Evolutionary conservation across 2,329 filamentous ascomycete genomes (phyloP).

Genomic region (Fusarium sp.): DNA sequence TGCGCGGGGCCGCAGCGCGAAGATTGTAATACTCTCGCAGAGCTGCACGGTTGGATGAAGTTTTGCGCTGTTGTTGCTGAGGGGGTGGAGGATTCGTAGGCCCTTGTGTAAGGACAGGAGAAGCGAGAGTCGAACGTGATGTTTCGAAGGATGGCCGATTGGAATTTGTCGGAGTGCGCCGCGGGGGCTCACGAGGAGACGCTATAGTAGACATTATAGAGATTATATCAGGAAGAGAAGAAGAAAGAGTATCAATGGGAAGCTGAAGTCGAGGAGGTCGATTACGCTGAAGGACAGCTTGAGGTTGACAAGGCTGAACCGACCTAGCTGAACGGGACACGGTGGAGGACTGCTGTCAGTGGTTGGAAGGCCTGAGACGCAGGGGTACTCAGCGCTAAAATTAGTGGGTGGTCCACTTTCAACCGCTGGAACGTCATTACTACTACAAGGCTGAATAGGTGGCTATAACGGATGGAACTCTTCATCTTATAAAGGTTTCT

Average conservation of each 20-base stretch:
- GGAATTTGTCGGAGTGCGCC: conserved; percentile 75
- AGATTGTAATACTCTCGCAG: conserved; percentile 96
- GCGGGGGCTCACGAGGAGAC: conserved; percentile 69
- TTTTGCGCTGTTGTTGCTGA: conserved; percentile 49
- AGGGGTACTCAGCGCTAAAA: conserved; percentile 34
- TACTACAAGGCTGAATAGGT: conserved; percentile 32
- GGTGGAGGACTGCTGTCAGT: conserved; percentile 33
- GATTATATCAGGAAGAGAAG: neutral
- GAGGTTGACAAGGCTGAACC: conserved; percentile 31
- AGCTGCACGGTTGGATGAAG: conserved; percentile 79
- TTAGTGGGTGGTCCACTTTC: conserved; percentile 31
- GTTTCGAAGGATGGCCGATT: conserved; percentile 78
- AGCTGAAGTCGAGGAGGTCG: neutral
- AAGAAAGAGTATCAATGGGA: neutral
- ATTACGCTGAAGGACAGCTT: neutral
- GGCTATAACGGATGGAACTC: neutral
- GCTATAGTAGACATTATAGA: conserved; percentile 73
- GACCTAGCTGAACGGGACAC: conserved; percentile 28
- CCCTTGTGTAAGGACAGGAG: conserved; percentile 54
- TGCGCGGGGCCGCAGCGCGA: conserved; percentile 54
- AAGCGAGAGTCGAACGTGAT: conserved; percentile 68
- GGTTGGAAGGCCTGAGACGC: conserved; percentile 22
- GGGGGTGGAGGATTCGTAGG: conserved; percentile 19
- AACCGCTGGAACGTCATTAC: conserved; percentile 43
- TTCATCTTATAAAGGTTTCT: conserved; percentile 1